Evolutionary conservation across 306 rosid species (phyloP), one percentile per base, ranked within the genome.

Genomic region (Cucurbita maxima): DNA sequence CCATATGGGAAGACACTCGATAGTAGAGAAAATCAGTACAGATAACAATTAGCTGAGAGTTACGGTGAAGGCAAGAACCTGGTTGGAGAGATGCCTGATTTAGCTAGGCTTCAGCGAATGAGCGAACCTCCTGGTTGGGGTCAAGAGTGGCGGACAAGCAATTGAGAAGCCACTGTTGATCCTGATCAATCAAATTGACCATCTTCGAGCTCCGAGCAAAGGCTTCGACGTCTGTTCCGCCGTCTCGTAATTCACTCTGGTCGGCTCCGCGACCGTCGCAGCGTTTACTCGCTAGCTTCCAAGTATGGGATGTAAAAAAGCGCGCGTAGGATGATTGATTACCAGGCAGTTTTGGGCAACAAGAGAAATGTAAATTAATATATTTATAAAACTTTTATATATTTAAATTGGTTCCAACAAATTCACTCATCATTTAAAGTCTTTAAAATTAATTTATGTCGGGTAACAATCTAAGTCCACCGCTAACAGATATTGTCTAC

Each of bases 71-170:
- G 51, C 55, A 20, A 15, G 79, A 56, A 94, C 97, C 99, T 88
- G 96, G 88, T 75, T 86, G 99, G 22, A 77, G 90, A 77, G 97
- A 86, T 40, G 96, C 99, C 71, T 94, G 99, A 79, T 86, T 81
- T 60, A 94, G 90, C n/a, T 96, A 94, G 38, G 97, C 83, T 83
- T 94, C 97, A 7, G 99, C 97, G 58, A 81, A 91, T 36, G 84
- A 83, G 75, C 99, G 96, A 50, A 94, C 90, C 50, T 94, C 97
- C 11, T 81, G 96, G 85, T 82, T 94, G 16, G 96, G 89, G 70
- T 94, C 97, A 80, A 91, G 97, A 38, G 96, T 86, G 56, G 99
- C 92, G 13, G 99, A 87, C 86, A 94, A 76, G 83, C 95, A 91
- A 77, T 82, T 84, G 80, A 89, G 90, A 58, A 94, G 88, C 99